phyloP scores from a whole-genome alignment of 2,329 filamentous ascomycete species.

The Teratosphaeria zuluensis region DNA sequence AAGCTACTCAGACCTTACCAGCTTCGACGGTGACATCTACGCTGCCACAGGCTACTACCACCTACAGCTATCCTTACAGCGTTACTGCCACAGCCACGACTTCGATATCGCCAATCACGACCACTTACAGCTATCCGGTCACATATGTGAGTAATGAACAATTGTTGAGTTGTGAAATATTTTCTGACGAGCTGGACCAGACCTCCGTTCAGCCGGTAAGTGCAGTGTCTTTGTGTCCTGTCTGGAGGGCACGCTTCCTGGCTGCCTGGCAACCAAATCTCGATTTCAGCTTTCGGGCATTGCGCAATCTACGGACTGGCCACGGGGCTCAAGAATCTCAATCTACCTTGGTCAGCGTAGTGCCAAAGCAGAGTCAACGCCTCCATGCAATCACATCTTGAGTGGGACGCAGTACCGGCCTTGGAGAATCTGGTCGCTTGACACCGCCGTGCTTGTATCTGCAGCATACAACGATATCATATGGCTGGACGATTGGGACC shows the following conservation, averaged over 20 bases:
- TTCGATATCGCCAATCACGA: not conserved
- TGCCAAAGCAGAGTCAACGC: too few species aligned
- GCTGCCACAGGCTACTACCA: not conserved
- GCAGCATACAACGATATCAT: too few species aligned
- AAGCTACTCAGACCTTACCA: not conserved
- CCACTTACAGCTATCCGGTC: not conserved
- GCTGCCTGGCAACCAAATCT: not conserved
- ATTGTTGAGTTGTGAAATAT: not conserved
- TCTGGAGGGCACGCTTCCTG: not conserved
- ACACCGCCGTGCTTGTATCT: too few species aligned
- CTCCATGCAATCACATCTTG: too few species aligned
- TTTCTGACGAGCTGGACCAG: not conserved
- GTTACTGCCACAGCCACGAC: not conserved
- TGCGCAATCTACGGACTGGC: too few species aligned
- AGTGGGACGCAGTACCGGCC: too few species aligned
- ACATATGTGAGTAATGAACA: not conserved
- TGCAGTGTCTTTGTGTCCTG: not conserved
- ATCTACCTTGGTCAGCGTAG: too few species aligned
- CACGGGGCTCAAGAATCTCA: too few species aligned
- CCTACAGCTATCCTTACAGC: not conserved
- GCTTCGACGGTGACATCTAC: not conserved
- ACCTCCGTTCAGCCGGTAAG: not conserved
- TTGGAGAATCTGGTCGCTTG: too few species aligned
- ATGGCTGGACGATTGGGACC: too few species aligned
- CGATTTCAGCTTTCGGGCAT: not conserved